Conservation (phyloP, 148 eudicot species). For the Amaranthus hypochondriacus region DNA sequence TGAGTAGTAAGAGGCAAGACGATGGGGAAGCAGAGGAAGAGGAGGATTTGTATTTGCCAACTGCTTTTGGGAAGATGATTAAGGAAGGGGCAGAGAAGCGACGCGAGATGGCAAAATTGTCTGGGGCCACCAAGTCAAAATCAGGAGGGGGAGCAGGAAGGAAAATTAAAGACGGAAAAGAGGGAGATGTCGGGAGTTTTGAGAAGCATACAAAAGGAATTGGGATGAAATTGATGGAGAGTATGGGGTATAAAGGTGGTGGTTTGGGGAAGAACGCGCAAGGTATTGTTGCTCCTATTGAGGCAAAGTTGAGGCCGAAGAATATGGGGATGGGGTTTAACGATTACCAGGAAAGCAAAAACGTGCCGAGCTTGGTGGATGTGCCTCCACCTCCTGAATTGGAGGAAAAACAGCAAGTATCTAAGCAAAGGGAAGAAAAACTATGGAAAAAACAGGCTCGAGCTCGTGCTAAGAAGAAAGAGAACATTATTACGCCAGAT, state of each 20-base stretch:
- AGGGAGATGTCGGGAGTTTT: slow-evolving; percentile 44
- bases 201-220: slow-evolving; percentile 83
- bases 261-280: slow-evolving; percentile 83
- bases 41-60: slow-evolving; percentile 45
- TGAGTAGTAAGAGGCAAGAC: slow-evolving; percentile 7
- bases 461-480: slow-evolving; percentile 43
- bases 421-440: slow-evolving; percentile 41
- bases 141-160: slow-evolving; percentile 26
- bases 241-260: slow-evolving; percentile 83
- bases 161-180: slow-evolving; percentile 28
- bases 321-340: slow-evolving; percentile 90
- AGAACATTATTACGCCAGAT: slow-evolving; percentile 61
- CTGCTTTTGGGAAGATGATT: slow-evolving; percentile 68
- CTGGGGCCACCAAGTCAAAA: slow-evolving; percentile 29
- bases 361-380: slow-evolving; percentile 28
- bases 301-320: slow-evolving; percentile 75
- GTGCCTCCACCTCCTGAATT: slow-evolving; percentile 32
- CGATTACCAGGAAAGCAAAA: slow-evolving; percentile 54
- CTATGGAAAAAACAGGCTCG: slow-evolving; percentile 60
- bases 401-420: slow-evolving; percentile 41
- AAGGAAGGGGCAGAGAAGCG: slow-evolving; percentile 60
- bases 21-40: slow-evolving; percentile 28
- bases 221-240: slow-evolving; percentile 65
- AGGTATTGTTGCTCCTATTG: slow-evolving; percentile 78
- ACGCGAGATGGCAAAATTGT: slow-evolving; percentile 48